Percentiles rank a stretch among this genome's conserved stretches.
These are phyloP conservation scores for Nicotiana tomentosiformis DNA, from an alignment of 257 asterid genomes.

Conservation along the genomic window DNA sequence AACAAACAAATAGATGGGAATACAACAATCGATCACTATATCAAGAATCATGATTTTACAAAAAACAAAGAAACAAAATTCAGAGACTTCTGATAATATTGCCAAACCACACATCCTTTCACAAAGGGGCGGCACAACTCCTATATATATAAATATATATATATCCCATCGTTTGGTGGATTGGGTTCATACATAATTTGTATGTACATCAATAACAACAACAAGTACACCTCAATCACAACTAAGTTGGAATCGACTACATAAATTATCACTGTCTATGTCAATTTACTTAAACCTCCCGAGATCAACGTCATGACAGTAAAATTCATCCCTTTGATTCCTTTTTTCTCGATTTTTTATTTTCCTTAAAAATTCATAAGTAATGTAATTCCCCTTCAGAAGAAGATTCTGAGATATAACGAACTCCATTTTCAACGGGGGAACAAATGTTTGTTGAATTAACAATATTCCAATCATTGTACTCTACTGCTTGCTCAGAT, in stretches of 20 bases:
- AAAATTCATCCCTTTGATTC: background rate
- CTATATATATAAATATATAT: background rate
- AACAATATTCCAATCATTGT: conserved; percentile 8
- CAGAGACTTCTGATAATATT: background rate
- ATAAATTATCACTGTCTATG: background rate
- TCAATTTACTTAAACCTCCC: background rate
- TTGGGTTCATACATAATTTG: background rate
- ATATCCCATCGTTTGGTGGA: background rate
- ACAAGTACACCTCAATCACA: background rate
- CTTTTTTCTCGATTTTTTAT: background rate
- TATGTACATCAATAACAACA: background rate
- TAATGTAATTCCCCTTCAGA: conserved; percentile 15
- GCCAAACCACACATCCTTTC: conserved; percentile 9
- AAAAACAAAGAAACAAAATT: background rate
- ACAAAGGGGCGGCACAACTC: background rate
- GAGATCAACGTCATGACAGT: background rate
- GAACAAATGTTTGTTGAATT: conserved; percentile 1
- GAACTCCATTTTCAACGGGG: conserved; percentile 3
- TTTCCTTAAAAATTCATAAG: background rate
- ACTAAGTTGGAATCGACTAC: background rate
- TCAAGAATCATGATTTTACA: background rate
- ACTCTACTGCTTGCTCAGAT: conserved; percentile 15
- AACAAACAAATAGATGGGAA: background rate
- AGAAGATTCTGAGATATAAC: conserved; percentile 19
- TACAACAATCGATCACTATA: background rate